These are phyloP conservation scores for Sarocladiaceae sp. DNA, from an alignment of 2,329 filamentous ascomycete genomes.

Conservation along the genomic window DNA sequence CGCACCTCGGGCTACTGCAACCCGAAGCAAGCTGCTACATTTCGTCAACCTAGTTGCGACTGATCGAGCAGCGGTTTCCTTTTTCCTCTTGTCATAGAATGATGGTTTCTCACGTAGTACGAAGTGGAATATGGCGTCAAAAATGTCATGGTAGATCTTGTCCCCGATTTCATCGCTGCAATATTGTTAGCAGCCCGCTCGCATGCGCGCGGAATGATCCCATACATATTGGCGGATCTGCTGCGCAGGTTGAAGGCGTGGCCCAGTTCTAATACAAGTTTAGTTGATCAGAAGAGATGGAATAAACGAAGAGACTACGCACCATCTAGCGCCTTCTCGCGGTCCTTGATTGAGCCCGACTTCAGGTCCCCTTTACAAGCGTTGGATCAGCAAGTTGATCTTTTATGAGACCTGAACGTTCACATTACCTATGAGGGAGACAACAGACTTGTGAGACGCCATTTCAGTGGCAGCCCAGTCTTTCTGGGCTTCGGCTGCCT, in stretches of 20 bases:
- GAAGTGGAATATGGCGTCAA: slow-evolving; percentile 71
- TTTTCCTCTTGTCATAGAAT: slow-evolving; percentile 51
- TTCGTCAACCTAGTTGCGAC: slow-evolving; percentile 54
- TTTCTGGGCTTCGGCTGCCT: no score
- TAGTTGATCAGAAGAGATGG: neutral
- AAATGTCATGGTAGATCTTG: slow-evolving; percentile 73
- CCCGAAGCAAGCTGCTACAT: slow-evolving; percentile 65
- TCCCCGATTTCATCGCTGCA: slow-evolving; percentile 51
- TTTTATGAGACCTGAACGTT: neutral
- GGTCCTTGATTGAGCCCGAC: slow-evolving; percentile 28
- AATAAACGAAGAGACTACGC: slow-evolving; percentile 9
- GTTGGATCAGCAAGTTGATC: neutral
- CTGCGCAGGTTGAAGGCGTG: slow-evolving; percentile 22
- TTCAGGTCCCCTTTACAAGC: slow-evolving; percentile 25
- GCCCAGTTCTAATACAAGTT: neutral
- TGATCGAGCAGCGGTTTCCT: slow-evolving; percentile 35
- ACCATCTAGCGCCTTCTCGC: slow-evolving; percentile 36
- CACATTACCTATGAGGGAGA: slow-evolving; percentile 18
- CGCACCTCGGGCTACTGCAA: slow-evolving; percentile 63
- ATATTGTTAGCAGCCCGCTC: slow-evolving; percentile 12
- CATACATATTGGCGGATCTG: slow-evolving; percentile 30
- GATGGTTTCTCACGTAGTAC: slow-evolving; percentile 60
- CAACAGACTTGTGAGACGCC: slow-evolving; percentile 26
- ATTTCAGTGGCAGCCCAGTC: slow-evolving; percentile 19
- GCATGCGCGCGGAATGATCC: neutral